Conservation (phyloP, 2,329 filamentous ascomycete genomes). For the Helotiales sp. region DNA sequence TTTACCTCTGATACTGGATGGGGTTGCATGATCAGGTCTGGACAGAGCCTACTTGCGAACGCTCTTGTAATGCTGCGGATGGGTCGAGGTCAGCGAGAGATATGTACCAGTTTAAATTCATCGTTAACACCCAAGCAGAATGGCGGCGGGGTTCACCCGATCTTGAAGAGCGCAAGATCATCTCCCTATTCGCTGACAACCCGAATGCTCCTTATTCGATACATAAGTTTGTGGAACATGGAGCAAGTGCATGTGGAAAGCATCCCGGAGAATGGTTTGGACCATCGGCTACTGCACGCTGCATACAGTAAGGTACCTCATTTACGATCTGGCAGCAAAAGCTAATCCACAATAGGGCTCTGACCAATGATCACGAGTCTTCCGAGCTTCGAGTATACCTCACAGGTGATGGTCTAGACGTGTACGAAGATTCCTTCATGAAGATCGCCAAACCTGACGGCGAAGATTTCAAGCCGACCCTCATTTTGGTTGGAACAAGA, state of each 20-base stretch:
- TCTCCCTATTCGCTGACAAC: slow-evolving; percentile 86
- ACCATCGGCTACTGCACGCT: slow-evolving; percentile 90
- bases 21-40: slow-evolving; percentile 98
- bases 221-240: slow-evolving; percentile 89
- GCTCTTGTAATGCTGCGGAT: slow-evolving; percentile 70
- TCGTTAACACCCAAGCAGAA: slow-evolving; percentile 43
- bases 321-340: neutral
- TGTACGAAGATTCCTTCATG: slow-evolving; percentile 89
- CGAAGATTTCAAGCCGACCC: slow-evolving; percentile 72
- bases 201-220: slow-evolving; percentile 87
- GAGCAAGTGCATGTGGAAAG: slow-evolving; percentile 84
- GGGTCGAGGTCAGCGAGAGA: slow-evolving; percentile 68
- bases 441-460: slow-evolving; percentile 69
- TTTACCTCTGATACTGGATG: slow-evolving; percentile 95
- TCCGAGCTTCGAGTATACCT: slow-evolving; percentile 78
- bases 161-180: slow-evolving; percentile 66
- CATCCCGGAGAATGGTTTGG: slow-evolving; percentile 98
- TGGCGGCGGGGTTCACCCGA: slow-evolving; percentile 68
- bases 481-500: slow-evolving; percentile 85
- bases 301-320: slow-evolving; percentile 72
- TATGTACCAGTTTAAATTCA: neutral
- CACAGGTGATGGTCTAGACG: slow-evolving; percentile 85
- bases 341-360: slow-evolving; percentile 55
- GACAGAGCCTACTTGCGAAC: slow-evolving; percentile 90
- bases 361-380: slow-evolving; percentile 65